phyloP scores from a whole-genome alignment of 495 filamentous ascomycete species.

The Neurospora terricola region DNA sequence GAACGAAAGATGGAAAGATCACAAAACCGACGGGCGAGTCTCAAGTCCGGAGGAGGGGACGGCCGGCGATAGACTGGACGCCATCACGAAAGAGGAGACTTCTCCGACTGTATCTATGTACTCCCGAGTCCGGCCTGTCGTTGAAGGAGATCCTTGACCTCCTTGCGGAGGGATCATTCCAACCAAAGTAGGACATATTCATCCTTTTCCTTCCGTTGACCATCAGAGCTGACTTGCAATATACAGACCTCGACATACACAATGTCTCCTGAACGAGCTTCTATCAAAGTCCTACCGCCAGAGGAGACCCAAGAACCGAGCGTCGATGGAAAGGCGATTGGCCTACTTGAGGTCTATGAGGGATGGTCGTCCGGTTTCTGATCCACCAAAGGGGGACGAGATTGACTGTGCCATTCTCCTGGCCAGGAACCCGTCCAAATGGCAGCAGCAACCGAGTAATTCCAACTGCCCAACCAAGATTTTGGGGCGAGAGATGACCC shows the following conservation, averaged over 20 bases:
- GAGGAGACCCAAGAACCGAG: constrained; percentile 9
- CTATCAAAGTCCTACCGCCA: constrained; percentile 12
- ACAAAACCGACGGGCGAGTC: constrained; percentile 1
- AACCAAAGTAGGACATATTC: constrained; percentile 5
- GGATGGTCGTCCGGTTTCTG: not conserved
- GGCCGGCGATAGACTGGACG: constrained; percentile 11
- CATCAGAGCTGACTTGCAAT: not conserved
- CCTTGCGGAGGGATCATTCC: constrained; percentile 7
- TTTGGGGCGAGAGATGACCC: not conserved
- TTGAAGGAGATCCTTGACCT: constrained; percentile 10
- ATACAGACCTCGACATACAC: constrained; percentile 7
- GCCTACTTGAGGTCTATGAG: not conserved
- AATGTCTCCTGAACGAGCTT: constrained; percentile 12
- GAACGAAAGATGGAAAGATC: constrained; percentile 5
- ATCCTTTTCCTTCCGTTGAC: not conserved
- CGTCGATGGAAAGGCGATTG: constrained; percentile 1
- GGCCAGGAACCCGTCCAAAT: not conserved
- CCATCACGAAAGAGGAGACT: constrained; percentile 6
- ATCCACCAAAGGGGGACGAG: not conserved
- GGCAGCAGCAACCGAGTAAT: not conserved
- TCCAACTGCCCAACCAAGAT: not conserved
- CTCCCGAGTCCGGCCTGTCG: constrained; percentile 9
- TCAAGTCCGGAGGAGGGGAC: constrained; percentile 3
- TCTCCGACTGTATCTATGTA: constrained; percentile 10
- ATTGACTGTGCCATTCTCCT: constrained; percentile 5